Conservation (phyloP, 2,329 filamentous ascomycete species). For the Hysterium pulicare region DNA sequence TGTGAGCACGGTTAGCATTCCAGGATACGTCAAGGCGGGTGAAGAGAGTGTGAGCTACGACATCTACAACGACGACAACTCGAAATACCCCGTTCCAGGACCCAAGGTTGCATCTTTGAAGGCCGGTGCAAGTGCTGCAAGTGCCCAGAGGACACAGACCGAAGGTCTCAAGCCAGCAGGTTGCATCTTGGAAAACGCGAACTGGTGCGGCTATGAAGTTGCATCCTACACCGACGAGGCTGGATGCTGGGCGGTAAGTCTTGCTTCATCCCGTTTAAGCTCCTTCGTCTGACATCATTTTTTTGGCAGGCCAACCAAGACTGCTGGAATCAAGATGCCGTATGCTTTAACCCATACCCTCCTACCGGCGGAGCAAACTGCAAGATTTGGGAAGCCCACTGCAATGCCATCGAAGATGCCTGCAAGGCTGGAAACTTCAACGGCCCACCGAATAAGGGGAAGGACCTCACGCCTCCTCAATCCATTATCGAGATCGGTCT, state of each 20-base stretch:
- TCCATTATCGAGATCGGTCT: slow-evolving; percentile 29
- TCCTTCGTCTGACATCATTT: too few relatives aligned
- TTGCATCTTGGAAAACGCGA: slow-evolving; percentile 64
- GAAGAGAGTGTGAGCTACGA: slow-evolving; percentile 61
- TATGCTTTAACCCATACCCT: slow-evolving; percentile 59
- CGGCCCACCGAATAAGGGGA: slow-evolving; percentile 44
- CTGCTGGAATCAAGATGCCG: slow-evolving; percentile 55
- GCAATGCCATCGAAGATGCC: slow-evolving; percentile 43
- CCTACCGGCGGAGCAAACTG: slow-evolving; percentile 61
- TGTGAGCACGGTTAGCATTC: slow-evolving; percentile 58
- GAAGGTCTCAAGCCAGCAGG: slow-evolving; percentile 53
- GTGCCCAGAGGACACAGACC: slow-evolving; percentile 30
- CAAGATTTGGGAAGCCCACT: slow-evolving; percentile 61
- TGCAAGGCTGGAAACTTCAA: slow-evolving; percentile 42
- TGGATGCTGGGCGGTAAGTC: slow-evolving; percentile 57
- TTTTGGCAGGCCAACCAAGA: slow-evolving; percentile 25
- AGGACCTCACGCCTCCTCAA: slow-evolving; percentile 35
- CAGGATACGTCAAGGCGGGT: slow-evolving; percentile 58
- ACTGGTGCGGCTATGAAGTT: slow-evolving; percentile 68
- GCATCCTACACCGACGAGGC: slow-evolving; percentile 52
- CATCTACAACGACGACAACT: slow-evolving; percentile 52
- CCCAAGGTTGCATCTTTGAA: slow-evolving; percentile 52
- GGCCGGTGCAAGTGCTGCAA: slow-evolving; percentile 17
- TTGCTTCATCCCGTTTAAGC: background rate
- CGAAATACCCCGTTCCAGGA: slow-evolving; percentile 56